Evolutionary conservation across 345 rosid genomes (phyloP).

Genomic region (Linum usitatissimum): DNA sequence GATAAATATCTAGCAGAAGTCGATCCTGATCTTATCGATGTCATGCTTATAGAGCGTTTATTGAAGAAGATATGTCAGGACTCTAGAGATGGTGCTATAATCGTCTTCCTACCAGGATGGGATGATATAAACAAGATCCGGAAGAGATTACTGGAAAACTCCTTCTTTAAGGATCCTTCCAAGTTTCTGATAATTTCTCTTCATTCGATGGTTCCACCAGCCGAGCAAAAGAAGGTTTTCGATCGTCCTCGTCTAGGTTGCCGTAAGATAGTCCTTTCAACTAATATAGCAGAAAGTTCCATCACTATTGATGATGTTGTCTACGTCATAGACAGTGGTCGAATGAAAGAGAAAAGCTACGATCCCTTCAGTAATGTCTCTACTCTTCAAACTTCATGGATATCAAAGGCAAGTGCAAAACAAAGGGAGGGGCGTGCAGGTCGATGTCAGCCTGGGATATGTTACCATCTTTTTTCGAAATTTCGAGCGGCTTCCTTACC

Average conservation of each 20-base stretch:
- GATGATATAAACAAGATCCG: constrained; percentile 70
- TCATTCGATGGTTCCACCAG: constrained; percentile 84
- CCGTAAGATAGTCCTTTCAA: constrained; percentile 77
- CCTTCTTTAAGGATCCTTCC: constrained; percentile 40
- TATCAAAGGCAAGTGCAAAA: constrained; percentile 88
- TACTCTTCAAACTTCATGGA: constrained; percentile 82
- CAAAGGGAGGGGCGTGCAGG: constrained; percentile 97
- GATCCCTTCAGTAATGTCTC: constrained; percentile 80
- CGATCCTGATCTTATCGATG: constrained; percentile 60
- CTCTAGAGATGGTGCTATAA: constrained; percentile 80
- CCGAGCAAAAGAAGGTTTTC: constrained; percentile 77
- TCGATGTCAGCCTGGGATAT: constrained; percentile 83
- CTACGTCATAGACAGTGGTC: constrained; percentile 87
- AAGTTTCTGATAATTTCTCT: constrained; percentile 69
- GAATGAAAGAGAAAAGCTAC: constrained; percentile 91
- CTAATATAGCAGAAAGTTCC: constrained; percentile 91
- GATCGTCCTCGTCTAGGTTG: constrained; percentile 61
- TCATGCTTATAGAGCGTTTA: constrained; percentile 61
- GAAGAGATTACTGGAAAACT: constrained; percentile 54
- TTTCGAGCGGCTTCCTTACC: constrained; percentile 69
- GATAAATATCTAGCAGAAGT: constrained; percentile 53
- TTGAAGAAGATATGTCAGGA: constrained; percentile 56
- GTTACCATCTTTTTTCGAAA: constrained; percentile 84
- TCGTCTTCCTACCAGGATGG: constrained; percentile 96
- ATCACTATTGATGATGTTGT: constrained; percentile 91